These are phyloP conservation scores for Stephanodiscus triporus DNA, from an alignment of 108 stramenopile species.

Conservation along the genomic window DNA sequence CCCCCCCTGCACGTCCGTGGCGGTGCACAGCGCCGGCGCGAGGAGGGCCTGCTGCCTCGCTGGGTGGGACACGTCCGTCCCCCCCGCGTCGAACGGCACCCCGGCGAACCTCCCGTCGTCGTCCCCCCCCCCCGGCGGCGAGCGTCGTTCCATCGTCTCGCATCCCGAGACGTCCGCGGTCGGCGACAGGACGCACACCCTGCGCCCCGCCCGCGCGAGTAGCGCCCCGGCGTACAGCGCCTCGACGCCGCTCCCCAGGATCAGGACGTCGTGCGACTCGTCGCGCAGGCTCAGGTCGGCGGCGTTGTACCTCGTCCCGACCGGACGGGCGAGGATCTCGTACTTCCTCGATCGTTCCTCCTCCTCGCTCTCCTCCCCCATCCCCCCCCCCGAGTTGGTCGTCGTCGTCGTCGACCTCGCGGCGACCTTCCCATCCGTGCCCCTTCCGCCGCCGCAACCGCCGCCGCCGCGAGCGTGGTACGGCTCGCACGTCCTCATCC, in stretches of 20 bases:
- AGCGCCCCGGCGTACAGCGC: conserved; percentile 76
- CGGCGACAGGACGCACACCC: conserved; percentile 66
- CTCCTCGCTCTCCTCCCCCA: conserved; percentile 34
- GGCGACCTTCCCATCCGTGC: conserved; percentile 38
- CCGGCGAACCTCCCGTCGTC: conserved; percentile 30
- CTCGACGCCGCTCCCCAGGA: conserved; percentile 80
- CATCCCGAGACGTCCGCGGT: conserved; percentile 79
- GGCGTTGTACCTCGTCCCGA: conserved; percentile 58
- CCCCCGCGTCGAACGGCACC: conserved; percentile 79
- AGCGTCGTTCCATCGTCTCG: conserved; percentile 35
- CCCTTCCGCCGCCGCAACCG: neutral
- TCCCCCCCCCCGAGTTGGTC: conserved; percentile 17
- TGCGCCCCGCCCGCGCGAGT: conserved; percentile 80
- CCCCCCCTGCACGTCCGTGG: conserved; percentile 80
- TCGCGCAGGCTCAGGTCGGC: conserved; percentile 56
- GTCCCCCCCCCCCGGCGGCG: conserved; percentile 5
- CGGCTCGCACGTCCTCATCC: conserved; percentile 16
- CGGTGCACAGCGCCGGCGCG: conserved; percentile 76
- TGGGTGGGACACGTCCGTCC: conserved; percentile 57
- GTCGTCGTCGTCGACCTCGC: too few species aligned
- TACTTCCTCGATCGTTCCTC: conserved; percentile 49
- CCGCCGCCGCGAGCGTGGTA: conserved; percentile 27
- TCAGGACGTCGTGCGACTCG: conserved; percentile 71
- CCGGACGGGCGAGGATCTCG: conserved; percentile 57
- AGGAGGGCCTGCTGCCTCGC: conserved; percentile 64